phyloP scores from a whole-genome alignment of 2,329 filamentous ascomycete species.

The Penicillium concentricum region DNA sequence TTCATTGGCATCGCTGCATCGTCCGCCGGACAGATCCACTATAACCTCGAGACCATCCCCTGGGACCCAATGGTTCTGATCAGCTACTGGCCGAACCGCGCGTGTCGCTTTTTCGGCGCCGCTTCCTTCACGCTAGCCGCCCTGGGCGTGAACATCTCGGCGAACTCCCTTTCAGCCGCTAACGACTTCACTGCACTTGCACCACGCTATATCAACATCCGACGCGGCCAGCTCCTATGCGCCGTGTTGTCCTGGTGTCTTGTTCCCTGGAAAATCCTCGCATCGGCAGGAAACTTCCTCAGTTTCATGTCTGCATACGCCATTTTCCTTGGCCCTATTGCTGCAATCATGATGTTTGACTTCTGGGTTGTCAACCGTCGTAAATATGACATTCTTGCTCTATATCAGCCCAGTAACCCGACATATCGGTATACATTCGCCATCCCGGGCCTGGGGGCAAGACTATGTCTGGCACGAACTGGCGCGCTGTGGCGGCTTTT shows the following conservation, averaged over 20 bases:
- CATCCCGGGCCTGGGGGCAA: constrained; percentile 6
- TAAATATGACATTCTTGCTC: constrained; percentile 52
- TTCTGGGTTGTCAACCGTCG: constrained; percentile 57
- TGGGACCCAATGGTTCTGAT: constrained; percentile 48
- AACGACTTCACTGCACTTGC: constrained; percentile 59
- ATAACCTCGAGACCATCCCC: constrained; percentile 35
- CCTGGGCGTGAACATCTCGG: constrained; percentile 57
- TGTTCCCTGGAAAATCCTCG: constrained; percentile 66
- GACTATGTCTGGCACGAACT: constrained; percentile 53
- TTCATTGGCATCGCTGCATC: constrained; percentile 48
- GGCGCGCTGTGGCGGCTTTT: constrained; percentile 59
- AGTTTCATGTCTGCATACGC: constrained; percentile 67
- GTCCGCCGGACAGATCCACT: constrained; percentile 41
- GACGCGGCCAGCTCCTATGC: constrained; percentile 56
- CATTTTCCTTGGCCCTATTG: constrained; percentile 65
- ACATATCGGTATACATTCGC: constrained; percentile 52
- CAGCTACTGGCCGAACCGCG: constrained; percentile 39
- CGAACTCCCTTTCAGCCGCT: constrained; percentile 50
- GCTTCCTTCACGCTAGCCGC: constrained; percentile 56
- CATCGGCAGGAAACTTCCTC: constrained; percentile 57
- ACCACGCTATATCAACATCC: constrained; percentile 57
- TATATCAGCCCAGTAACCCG: constrained; percentile 50
- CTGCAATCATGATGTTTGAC: constrained; percentile 59
- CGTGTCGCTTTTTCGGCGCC: constrained; percentile 52
- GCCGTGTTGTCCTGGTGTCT: constrained; percentile 59